These are phyloP conservation scores for Mycena haematopus DNA, from an alignment of 768 basidiomycete genomes.

Conservation along the genomic window DNA sequence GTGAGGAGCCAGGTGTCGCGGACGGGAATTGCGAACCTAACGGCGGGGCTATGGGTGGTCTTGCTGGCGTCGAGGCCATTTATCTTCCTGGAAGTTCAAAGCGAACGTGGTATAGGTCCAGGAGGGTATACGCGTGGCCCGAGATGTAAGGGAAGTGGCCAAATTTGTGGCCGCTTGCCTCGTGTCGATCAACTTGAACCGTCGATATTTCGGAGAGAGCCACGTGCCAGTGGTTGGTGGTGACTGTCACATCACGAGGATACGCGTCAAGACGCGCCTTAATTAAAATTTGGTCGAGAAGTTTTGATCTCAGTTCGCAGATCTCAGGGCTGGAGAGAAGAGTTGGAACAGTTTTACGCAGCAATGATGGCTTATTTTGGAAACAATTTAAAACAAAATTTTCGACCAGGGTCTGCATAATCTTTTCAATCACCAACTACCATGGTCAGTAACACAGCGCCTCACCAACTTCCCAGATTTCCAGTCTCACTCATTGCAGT, in stretches of 20 bases:
- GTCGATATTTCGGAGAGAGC: background rate
- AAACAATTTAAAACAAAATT: background rate
- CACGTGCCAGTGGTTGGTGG: conserved; percentile 18
- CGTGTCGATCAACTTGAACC: conserved; percentile 1
- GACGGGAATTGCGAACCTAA: conserved; percentile 43
- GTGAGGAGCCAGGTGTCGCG: conserved; percentile 40
- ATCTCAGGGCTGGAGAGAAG: background rate
- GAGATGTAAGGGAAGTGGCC: conserved; percentile 10
- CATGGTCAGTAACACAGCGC: background rate
- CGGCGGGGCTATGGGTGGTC: conserved; percentile 54
- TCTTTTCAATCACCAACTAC: background rate
- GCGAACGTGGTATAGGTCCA: conserved; percentile 15
- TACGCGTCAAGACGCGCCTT: background rate
- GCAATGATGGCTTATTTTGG: background rate
- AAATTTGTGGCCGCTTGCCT: conserved; percentile 10
- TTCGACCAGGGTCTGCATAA: background rate
- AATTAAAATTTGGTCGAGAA: conserved; percentile 1
- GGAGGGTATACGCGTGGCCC: conserved; percentile 14
- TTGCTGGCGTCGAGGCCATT: conserved; percentile 35
- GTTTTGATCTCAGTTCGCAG: background rate
- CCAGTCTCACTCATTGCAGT: background rate
- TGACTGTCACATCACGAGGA: conserved; percentile 26
- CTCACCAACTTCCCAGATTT: too few relatives aligned
- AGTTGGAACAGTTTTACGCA: background rate
- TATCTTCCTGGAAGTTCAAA: conserved; percentile 24